Percentiles rank a stretch among this genome's conserved stretches.
Conservation (phyloP, 805 yeast species). For the Debaryomyces maramus region DNA sequence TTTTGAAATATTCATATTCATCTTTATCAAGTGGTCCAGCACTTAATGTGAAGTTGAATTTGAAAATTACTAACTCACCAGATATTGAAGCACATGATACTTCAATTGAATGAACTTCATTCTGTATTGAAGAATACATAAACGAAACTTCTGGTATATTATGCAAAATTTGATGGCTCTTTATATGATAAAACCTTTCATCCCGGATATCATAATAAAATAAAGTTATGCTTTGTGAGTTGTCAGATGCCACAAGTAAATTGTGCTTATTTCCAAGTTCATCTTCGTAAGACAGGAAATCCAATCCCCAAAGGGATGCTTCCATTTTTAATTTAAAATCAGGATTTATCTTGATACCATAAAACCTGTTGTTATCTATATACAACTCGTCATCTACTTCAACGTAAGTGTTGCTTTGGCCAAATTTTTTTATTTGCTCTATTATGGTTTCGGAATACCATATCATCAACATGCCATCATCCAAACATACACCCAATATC, state of each 20-base stretch:
- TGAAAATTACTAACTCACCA: constrained; percentile 44
- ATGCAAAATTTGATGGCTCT: constrained; percentile 46
- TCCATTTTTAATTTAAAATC: constrained; percentile 32
- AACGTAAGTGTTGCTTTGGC: constrained; percentile 5
- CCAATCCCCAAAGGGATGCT: constrained; percentile 65
- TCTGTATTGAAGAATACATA: constrained; percentile 17
- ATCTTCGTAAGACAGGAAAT: constrained; percentile 29
- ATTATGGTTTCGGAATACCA: constrained; percentile 31
- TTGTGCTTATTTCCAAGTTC: constrained; percentile 20
- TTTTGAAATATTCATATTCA: constrained; percentile 12
- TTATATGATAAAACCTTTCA: constrained; percentile 28
- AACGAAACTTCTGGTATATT: constrained; percentile 57
- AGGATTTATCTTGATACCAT: constrained; percentile 21
- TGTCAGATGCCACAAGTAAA: constrained; percentile 53
- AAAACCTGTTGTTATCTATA: constrained; percentile 12
- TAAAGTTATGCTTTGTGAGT: constrained; percentile 47
- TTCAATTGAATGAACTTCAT: constrained; percentile 25
- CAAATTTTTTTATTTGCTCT: constrained; percentile 10
- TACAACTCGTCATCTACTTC: constrained; percentile 4
- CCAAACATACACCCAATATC: constrained; percentile 50
- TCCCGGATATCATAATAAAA: constrained; percentile 33
- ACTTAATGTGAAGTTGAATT: constrained; percentile 27
- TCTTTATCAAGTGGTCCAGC: constrained; percentile 26
- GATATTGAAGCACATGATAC: constrained; percentile 45
- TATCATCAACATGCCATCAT: constrained; percentile 53